These are phyloP conservation scores for Talaromyces islandicus DNA, from an alignment of 2,329 filamentous ascomycete genomes.

Conservation along the genomic window DNA sequence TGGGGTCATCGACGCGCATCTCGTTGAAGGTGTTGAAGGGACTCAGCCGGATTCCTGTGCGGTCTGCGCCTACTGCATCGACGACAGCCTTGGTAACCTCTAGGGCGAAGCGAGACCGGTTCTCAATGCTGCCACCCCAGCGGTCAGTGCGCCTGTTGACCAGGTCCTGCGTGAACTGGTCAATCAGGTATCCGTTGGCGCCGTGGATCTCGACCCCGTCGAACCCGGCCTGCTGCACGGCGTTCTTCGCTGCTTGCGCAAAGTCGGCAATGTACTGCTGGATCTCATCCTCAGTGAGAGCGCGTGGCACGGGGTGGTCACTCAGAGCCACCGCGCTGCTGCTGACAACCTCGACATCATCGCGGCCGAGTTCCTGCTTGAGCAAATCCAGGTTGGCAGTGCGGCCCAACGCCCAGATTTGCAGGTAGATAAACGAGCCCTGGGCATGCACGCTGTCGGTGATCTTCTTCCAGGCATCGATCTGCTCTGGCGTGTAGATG, in stretches of 20 bases:
- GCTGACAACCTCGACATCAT: no score
- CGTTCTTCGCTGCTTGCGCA: constrained; percentile 40
- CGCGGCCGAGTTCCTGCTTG: no score
- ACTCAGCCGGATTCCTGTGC: constrained; percentile 39
- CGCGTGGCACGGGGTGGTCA: no score
- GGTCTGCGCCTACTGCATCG: constrained; percentile 35
- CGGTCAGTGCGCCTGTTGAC: constrained; percentile 42
- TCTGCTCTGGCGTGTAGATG: no score
- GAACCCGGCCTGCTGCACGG: constrained; percentile 49
- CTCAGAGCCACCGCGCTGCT: no score
- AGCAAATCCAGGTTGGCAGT: no score
- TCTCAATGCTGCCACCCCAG: constrained; percentile 46
- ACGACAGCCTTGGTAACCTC: constrained; percentile 42
- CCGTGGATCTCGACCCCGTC: constrained; percentile 45
- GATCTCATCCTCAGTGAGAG: no score
- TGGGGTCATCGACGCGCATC: constrained; percentile 19
- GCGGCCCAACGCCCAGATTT: no score
- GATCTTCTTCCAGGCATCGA: no score
- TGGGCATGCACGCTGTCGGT: no score
- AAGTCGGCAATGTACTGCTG: no score
- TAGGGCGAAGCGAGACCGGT: constrained; percentile 46
- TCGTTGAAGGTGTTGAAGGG: constrained; percentile 30
- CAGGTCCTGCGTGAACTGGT: constrained; percentile 44
- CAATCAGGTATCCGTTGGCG: constrained; percentile 45
- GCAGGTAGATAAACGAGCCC: no score